Base-by-base conservation (phyloP, 345 rosid genomes). In the Brassica cretica region DNA sequence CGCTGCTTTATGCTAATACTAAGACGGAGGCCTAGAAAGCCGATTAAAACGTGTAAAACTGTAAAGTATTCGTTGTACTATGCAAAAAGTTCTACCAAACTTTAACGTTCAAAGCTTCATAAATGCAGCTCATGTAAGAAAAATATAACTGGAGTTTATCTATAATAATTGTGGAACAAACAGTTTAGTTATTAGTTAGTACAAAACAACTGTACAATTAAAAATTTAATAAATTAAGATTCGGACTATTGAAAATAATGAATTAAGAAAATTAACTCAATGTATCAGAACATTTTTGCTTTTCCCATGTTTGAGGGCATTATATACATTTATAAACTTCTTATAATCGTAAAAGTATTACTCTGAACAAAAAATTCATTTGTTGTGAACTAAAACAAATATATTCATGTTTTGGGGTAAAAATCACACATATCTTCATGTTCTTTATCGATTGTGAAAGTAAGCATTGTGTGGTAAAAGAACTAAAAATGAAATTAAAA, bases 361-460 rank as follows among this genome's bases (percentile, higher is more conserved):
- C 59, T 2, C 49, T 41, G 14, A 41, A 41, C 49, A 71, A n/a
- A 8, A 15, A 51, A 8, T 25, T 15, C 11, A 18, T 6, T 53
- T 18, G 4, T 59, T 39, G 12, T 35, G n/a, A 14, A 32, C 15
- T 10, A 44, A 27, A 74, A 66, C 73, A 72, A 66, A 16, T 41
- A 8, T 58, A 12, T 8, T 72, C 21, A 46, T 39, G 33, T 60
- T 41, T 49, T 14, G 18, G 55, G 56, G 18, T n/a, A 49, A 49
- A 49, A 49, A 5, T 25, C 41, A 70, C 76, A 71, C 19, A 65
- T 8, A 56, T 78, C 72, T 72, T 71, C 0, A 44, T 66, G 69
- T 60, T 66, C 81, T 78, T 78, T 72, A 72, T 78, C 77, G 82
- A 78, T 78, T 46, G 77, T 73, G 78, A 78, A 73, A 72, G 82